These are phyloP conservation scores for Sphaerobolus stellatus DNA, from an alignment of 1,284 basidiomycete species.

Conservation along the genomic window DNA sequence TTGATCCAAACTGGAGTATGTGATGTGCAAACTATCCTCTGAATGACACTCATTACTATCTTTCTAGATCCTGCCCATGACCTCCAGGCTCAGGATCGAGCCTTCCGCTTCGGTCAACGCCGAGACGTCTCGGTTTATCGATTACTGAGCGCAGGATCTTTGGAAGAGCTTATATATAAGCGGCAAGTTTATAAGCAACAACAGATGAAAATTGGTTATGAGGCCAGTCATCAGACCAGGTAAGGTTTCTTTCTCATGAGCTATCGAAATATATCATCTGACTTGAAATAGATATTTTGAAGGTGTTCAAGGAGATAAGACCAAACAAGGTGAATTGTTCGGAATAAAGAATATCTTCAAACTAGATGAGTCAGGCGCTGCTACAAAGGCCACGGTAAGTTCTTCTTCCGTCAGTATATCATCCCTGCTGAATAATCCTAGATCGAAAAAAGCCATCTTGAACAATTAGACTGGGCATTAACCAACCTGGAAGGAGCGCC, in stretches of 20 bases:
- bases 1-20: slow-evolving; percentile 89
- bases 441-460: slow-evolving; percentile 74
- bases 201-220: slow-evolving; percentile 84
- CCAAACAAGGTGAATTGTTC: slow-evolving; percentile 77
- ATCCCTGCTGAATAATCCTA: slow-evolving; percentile 26
- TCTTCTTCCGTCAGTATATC: neutral
- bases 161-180: slow-evolving; percentile 84
- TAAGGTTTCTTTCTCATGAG: slow-evolving; percentile 20
- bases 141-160: slow-evolving; percentile 80
- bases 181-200: slow-evolving; percentile 89
- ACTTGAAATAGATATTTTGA: slow-evolving; percentile 63
- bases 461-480: slow-evolving; percentile 76
- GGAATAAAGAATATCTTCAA: slow-evolving; percentile 81
- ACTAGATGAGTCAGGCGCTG: slow-evolving; percentile 68
- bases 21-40: slow-evolving; percentile 10
- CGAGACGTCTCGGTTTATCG: slow-evolving; percentile 85
- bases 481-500: slow-evolving; percentile 54
- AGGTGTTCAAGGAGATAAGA: slow-evolving; percentile 75
- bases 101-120: slow-evolving; percentile 85
- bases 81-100: slow-evolving; percentile 85
- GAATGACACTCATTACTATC: neutral
- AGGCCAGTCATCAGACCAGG: slow-evolving; percentile 78
- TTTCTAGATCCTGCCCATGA: slow-evolving; percentile 78
- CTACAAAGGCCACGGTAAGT: slow-evolving; percentile 70
- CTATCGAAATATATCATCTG: neutral